Evolutionary conservation across 257 asterid genomes (phyloP).

Genomic region (Solanum megistacrolobum): DNA sequence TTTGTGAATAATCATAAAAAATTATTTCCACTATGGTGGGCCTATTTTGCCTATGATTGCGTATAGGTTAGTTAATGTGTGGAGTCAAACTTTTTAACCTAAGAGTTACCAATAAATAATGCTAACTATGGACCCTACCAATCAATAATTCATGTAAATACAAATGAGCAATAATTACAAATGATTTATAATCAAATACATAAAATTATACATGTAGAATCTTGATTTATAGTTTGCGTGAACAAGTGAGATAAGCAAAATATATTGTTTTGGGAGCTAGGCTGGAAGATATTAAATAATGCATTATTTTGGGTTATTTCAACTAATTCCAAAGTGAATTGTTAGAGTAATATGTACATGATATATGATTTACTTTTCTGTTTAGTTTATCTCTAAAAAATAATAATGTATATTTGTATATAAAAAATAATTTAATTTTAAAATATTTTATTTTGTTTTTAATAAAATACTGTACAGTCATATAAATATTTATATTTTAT

Average conservation of each 20-base stretch:
- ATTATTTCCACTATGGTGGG: neutral
- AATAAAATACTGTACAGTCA: no score
- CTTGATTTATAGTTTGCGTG: neutral
- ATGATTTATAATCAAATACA: neutral
- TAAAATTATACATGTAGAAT: neutral
- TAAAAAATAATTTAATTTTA: no score
- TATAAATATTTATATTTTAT: no score
- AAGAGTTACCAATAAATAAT: conserved; percentile 16
- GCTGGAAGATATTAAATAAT: neutral
- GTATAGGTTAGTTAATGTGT: neutral
- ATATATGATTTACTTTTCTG: no score
- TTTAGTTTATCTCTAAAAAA: no score
- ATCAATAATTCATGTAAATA: conserved; percentile 47
- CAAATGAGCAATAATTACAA: conserved; percentile 33
- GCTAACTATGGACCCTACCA: conserved; percentile 37
- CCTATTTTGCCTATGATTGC: neutral
- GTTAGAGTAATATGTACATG: neutral
- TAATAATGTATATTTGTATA: no score
- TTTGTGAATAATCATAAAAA: no score
- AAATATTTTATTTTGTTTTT: no score
- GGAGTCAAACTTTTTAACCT: conserved; percentile 1
- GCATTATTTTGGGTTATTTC: neutral
- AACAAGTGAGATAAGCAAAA: neutral
- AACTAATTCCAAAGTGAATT: neutral
- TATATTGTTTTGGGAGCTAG: neutral